phyloP scores from a whole-genome alignment of 345 rosid species.

The Anacardium occidentale region DNA sequence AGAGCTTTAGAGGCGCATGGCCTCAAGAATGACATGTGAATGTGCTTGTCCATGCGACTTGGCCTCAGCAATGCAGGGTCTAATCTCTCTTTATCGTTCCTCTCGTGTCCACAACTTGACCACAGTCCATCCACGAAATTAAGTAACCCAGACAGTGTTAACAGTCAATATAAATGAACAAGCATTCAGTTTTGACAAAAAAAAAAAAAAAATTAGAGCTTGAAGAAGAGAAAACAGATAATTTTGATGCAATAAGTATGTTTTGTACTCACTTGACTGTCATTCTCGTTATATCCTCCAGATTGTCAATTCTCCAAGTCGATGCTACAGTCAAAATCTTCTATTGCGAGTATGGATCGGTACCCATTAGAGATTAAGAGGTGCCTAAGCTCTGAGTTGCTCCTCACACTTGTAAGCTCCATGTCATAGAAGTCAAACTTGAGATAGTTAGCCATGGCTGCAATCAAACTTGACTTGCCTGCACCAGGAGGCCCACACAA shows the following conservation, averaged over 20 bases:
- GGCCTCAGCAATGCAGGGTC: conserved; percentile 32
- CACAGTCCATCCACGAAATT: conserved; percentile 30
- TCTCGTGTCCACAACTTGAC: conserved; percentile 28
- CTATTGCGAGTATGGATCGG: conserved; percentile 25
- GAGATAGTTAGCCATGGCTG: conserved; percentile 32
- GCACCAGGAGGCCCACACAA: conserved; percentile 31
- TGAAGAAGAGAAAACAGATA: too few relatives aligned
- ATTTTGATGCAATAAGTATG: too few relatives aligned
- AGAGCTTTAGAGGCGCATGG: conserved; percentile 39
- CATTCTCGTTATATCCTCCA: background rate
- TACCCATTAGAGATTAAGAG: conserved; percentile 5
- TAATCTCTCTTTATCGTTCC: conserved; percentile 26
- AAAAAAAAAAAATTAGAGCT: too few relatives aligned
- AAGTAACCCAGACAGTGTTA: conserved; percentile 25
- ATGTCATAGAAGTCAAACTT: conserved; percentile 30
- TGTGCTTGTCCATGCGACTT: conserved; percentile 44
- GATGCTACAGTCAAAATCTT: conserved; percentile 26
- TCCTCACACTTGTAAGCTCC: conserved; percentile 8
- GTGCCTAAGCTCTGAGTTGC: conserved; percentile 17
- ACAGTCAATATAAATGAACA: background rate
- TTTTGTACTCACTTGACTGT: background rate
- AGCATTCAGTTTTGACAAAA: background rate
- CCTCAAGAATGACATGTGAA: conserved; percentile 42
- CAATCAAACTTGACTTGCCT: conserved; percentile 31
- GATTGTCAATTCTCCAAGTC: conserved; percentile 15